A percentile compares a stretch with the other conserved stretches of the same genome.
Conservation (phyloP, 2,329 filamentous ascomycete genomes). For the Venturia carpophila region DNA sequence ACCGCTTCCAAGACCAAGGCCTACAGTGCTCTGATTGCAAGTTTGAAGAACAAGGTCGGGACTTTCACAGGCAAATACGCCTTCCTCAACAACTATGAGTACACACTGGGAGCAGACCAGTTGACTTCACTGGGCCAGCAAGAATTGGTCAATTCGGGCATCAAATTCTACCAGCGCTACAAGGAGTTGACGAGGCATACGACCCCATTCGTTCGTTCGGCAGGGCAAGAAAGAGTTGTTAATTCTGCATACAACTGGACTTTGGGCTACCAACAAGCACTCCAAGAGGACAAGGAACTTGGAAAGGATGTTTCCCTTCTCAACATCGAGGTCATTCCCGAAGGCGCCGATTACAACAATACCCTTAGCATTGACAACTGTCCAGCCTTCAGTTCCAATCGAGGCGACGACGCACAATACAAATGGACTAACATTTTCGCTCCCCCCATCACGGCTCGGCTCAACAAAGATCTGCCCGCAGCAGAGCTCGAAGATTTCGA, state of each 20-base stretch:
- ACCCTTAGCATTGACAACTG: slow-evolving; percentile 71
- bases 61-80: slow-evolving; percentile 55
- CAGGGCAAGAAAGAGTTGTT: slow-evolving; percentile 63
- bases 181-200: slow-evolving; percentile 47
- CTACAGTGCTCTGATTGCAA: slow-evolving; percentile 58
- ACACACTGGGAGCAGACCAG: slow-evolving; percentile 61
- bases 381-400: slow-evolving; percentile 55
- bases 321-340: slow-evolving; percentile 60
- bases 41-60: slow-evolving; percentile 52
- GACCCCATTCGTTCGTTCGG: slow-evolving; percentile 64
- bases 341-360: slow-evolving; percentile 63
- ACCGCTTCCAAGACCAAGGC: slow-evolving; percentile 56
- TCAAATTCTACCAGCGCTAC: slow-evolving; percentile 70
- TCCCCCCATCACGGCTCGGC: slow-evolving; percentile 56
- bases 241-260: slow-evolving; percentile 70
- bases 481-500: slow-evolving; percentile 56
- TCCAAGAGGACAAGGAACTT: slow-evolving; percentile 31
- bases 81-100: slow-evolving; percentile 66
- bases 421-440: slow-evolving; percentile 58
- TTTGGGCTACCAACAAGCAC: slow-evolving; percentile 58
- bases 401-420: slow-evolving; percentile 45
- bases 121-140: slow-evolving; percentile 60
- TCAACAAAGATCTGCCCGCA: slow-evolving; percentile 62
- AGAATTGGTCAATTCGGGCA: slow-evolving; percentile 66
- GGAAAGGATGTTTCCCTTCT: slow-evolving; percentile 40